Conservation (phyloP, 345 rosid genomes). For the Syzygium aqueum region DNA sequence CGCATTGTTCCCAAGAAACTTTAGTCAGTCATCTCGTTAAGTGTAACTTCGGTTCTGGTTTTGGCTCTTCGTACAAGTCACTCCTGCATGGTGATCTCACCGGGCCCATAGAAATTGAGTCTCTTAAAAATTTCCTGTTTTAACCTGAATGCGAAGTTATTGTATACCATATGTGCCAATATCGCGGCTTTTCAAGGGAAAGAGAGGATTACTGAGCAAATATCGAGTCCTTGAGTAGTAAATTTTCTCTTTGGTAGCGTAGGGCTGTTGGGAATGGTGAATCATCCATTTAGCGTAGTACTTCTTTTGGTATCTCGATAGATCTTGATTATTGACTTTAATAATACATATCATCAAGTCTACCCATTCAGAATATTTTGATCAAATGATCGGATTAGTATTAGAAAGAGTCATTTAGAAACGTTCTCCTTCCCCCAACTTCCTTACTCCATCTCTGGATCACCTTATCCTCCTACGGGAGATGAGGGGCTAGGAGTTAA, state of each 20-base stretch:
- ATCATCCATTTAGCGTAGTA: neutral
- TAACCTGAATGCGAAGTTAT: neutral
- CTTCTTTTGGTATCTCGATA: neutral
- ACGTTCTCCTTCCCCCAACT: neutral
- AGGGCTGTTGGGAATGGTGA: neutral
- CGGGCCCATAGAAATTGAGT: neutral
- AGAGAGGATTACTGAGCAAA: neutral
- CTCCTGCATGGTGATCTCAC: neutral
- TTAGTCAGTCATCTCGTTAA: neutral
- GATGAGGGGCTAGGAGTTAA: neutral
- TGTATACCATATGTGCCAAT: neutral
- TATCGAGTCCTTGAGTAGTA: neutral
- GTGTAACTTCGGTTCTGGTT: neutral
- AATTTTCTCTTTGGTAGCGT: neutral
- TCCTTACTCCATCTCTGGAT: neutral
- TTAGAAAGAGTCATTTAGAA: neutral
- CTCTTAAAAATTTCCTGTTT: neutral
- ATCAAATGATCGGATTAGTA: neutral
- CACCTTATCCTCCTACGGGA: neutral
- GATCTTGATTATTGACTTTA: neutral
- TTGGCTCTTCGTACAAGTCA: neutral
- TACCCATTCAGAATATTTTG: accelerated
- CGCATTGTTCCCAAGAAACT: neutral
- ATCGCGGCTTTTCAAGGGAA: neutral
- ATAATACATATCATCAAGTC: neutral